Percentiles rank a stretch among this genome's conserved stretches.
Conservation (phyloP, 345 rosid genomes). For the Eucalyptus camaldulensis region DNA sequence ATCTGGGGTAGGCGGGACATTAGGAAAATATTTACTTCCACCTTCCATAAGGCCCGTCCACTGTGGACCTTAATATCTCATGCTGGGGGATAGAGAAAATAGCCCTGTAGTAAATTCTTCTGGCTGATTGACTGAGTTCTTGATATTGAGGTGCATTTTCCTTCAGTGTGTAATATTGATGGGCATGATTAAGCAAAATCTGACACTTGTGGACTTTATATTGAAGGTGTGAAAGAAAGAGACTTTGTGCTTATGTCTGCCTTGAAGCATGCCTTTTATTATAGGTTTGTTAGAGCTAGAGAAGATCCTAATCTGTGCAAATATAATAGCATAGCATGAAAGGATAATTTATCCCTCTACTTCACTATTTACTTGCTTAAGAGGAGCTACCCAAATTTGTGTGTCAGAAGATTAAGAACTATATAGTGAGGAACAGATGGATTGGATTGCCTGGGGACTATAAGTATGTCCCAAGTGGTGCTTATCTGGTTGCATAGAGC, state of each 20-base stretch:
- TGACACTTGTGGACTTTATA: neutral
- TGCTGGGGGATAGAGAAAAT: neutral
- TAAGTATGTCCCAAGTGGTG: neutral
- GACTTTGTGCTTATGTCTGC: neutral
- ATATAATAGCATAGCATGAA: neutral
- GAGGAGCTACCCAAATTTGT: neutral
- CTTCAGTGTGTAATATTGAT: neutral
- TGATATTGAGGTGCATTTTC: neutral
- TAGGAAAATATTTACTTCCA: neutral
- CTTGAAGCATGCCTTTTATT: neutral
- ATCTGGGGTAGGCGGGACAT: neutral
- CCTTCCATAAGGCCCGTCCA: neutral
- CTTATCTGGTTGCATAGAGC: neutral
- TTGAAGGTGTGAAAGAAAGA: neutral
- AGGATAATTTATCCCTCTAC: neutral
- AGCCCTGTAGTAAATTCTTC: neutral
- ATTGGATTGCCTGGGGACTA: neutral
- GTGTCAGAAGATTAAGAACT: neutral
- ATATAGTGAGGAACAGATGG: neutral
- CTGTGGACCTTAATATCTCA: neutral
- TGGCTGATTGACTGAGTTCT: neutral
- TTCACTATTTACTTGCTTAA: neutral
- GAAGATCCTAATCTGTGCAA: neutral
- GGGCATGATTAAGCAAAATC: neutral
- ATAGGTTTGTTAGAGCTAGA: neutral